phyloP scores from a whole-genome alignment of 2,329 filamentous ascomycete species.

The Beauveria sp. region DNA sequence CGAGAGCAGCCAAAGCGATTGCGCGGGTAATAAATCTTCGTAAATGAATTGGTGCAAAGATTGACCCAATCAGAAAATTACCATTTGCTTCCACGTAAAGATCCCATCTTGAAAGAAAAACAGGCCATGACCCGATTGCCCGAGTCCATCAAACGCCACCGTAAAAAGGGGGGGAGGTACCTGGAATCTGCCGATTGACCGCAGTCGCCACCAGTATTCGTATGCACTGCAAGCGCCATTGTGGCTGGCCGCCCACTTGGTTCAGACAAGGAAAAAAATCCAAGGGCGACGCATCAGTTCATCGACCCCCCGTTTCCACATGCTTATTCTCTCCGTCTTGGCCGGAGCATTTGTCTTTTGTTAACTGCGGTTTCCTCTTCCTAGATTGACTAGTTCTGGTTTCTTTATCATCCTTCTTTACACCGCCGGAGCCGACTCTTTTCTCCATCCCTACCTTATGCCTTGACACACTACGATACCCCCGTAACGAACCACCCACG shows the following conservation, averaged over 20 bases:
- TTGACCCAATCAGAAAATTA: too few relatives aligned
- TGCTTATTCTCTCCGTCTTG: slow-evolving; percentile 2
- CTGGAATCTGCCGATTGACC: slow-evolving; percentile 5
- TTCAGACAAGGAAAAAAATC: neutral
- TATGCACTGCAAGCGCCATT: neutral
- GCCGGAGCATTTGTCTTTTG: neutral
- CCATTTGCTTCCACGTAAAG: neutral
- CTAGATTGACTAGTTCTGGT: neutral
- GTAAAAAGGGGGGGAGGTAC: neutral
- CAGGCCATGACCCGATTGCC: too few relatives aligned
- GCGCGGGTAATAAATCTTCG: too few relatives aligned
- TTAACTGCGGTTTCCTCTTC: neutral
- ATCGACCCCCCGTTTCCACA: slow-evolving; percentile 10
- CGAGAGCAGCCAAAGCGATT: neutral
- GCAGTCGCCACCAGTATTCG: slow-evolving; percentile 1
- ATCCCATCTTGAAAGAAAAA: neutral
- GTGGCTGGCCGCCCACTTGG: neutral
- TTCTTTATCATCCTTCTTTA: neutral
- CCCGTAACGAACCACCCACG: neutral
- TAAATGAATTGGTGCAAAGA: too few relatives aligned
- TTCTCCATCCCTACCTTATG: neutral
- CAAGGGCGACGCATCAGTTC: slow-evolving; percentile 7
- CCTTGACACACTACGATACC: neutral
- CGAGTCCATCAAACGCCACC: neutral
- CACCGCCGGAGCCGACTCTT: neutral